Conservation (phyloP, 176 grass and related monocot genomes). For the Ensete ventricosum region DNA sequence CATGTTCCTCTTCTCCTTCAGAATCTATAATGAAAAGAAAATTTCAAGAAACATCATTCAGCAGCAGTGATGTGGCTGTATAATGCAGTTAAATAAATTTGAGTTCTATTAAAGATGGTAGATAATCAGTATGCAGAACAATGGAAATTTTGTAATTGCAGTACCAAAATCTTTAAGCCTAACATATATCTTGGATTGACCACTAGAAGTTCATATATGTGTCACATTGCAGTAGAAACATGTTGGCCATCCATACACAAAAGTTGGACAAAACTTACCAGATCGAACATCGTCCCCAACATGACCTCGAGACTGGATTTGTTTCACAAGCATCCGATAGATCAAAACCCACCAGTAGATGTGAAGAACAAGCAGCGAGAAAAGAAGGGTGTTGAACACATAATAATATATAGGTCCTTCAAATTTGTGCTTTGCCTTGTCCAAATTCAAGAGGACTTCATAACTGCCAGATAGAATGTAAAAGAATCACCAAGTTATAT, state of each 20-base stretch:
- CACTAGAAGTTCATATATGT: no score
- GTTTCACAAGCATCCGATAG: slow-evolving; percentile 23
- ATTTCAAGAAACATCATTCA: slow-evolving; percentile 5
- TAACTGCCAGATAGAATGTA: not conserved
- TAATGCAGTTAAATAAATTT: no score
- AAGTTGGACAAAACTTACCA: slow-evolving; percentile 32
- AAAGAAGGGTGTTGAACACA: slow-evolving; percentile 19
- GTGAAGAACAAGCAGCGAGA: slow-evolving; percentile 16
- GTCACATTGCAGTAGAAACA: not conserved
- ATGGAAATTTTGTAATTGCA: not conserved
- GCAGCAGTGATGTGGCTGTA: no score
- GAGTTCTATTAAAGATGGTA: no score
- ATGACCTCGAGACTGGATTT: slow-evolving; percentile 43
- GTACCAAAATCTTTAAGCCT: no score
- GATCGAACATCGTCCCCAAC: slow-evolving; percentile 81
- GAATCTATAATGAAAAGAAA: slow-evolving; percentile 36
- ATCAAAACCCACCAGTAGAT: slow-evolving; percentile 26
- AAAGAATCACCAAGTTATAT: not conserved
- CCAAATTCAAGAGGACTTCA: slow-evolving; percentile 14
- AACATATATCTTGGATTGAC: no score
- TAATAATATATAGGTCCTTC: slow-evolving; percentile 19
- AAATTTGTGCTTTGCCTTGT: slow-evolving; percentile 18
- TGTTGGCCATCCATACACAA: not conserved
- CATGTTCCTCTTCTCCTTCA: slow-evolving; percentile 55
- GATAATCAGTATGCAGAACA: not conserved